These are phyloP conservation scores for Chlamydomonas schloesseri DNA, from an alignment of 139 green algal genomes.

Conservation along the genomic window DNA sequence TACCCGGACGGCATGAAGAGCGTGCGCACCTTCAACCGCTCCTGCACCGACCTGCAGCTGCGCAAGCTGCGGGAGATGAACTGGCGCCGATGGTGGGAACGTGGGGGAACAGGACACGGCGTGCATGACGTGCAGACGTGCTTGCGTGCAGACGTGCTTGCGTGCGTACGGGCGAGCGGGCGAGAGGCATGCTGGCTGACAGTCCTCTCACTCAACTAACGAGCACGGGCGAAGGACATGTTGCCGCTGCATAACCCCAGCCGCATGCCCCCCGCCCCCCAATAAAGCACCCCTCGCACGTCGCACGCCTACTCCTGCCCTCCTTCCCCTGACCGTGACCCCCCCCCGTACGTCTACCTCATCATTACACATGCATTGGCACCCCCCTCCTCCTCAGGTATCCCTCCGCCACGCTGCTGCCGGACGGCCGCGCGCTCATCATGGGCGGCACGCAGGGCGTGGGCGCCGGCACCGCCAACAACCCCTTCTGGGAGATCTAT, in stretches of 20 bases:
- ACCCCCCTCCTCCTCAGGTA: conserved; percentile 16
- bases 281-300: too few species aligned
- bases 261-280: too few species aligned
- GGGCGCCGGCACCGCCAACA: conserved; percentile 49
- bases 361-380: too few species aligned
- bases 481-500: conserved; percentile 57
- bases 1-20: conserved; percentile 33
- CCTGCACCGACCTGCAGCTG: conserved; percentile 1
- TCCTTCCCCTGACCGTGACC: too few species aligned
- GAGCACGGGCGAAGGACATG: too few species aligned
- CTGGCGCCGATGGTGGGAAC: conserved; percentile 28
- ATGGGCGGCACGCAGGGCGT: conserved; percentile 60
- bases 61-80: conserved; percentile 12
- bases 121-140: neutral
- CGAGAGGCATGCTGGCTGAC: too few species aligned
- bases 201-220: too few species aligned
- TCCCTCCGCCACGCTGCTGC: conserved; percentile 49
- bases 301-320: too few species aligned
- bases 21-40: conserved; percentile 18
- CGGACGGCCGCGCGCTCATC: conserved; percentile 45
- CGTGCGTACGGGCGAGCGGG: too few species aligned
- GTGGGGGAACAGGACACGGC: neutral
- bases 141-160: too few species aligned
- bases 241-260: too few species aligned
- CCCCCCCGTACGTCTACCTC: too few species aligned